Evolutionary conservation across 176 grass and related monocot species (phyloP).

Genomic region (barley (Hordeum vulgare)): DNA sequence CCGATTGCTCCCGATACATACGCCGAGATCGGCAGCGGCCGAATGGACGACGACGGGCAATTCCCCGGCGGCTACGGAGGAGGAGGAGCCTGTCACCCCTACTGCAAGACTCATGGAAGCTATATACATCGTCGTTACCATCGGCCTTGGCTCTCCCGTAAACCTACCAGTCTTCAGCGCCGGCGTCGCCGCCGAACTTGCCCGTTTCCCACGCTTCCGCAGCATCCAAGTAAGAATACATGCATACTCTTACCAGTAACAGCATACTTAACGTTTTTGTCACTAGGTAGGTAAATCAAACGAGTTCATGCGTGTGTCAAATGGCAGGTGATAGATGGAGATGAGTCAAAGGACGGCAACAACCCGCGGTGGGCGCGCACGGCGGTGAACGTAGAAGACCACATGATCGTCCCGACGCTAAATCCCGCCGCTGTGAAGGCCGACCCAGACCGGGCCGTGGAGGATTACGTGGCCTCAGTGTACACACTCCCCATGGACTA

Average conservation of each 20-base stretch:
- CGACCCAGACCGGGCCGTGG: slow-evolving; percentile 24
- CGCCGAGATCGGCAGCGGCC: neutral
- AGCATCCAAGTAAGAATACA: slow-evolving; percentile 42
- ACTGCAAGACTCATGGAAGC: slow-evolving; percentile 45
- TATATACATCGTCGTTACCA: slow-evolving; percentile 49
- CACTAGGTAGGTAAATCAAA: too few relatives aligned
- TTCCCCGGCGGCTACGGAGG: neutral
- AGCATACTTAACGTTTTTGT: neutral
- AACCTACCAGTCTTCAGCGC: slow-evolving; percentile 27
- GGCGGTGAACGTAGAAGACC: slow-evolving; percentile 34
- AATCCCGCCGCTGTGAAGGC: neutral
- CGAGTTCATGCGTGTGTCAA: too few relatives aligned
- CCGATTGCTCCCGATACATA: neutral
- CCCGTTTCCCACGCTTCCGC: slow-evolving; percentile 55
- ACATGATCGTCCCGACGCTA: slow-evolving; percentile 43
- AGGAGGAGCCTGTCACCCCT: slow-evolving; percentile 43
- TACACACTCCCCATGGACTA: slow-evolving; percentile 17
- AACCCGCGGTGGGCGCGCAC: slow-evolving; percentile 35
- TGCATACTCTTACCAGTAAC: too few relatives aligned
- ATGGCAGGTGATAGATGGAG: too few relatives aligned
- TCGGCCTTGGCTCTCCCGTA: slow-evolving; percentile 34
- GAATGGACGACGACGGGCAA: neutral
- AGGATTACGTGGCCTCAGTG: slow-evolving; percentile 48
- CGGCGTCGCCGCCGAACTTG: slow-evolving; percentile 49
- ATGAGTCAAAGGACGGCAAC: too few relatives aligned